Percentiles rank a stretch among this genome's conserved stretches.
Evolutionary conservation across 1,139 yeast species (phyloP).

Genomic region (Suhomyces guaymorum): DNA sequence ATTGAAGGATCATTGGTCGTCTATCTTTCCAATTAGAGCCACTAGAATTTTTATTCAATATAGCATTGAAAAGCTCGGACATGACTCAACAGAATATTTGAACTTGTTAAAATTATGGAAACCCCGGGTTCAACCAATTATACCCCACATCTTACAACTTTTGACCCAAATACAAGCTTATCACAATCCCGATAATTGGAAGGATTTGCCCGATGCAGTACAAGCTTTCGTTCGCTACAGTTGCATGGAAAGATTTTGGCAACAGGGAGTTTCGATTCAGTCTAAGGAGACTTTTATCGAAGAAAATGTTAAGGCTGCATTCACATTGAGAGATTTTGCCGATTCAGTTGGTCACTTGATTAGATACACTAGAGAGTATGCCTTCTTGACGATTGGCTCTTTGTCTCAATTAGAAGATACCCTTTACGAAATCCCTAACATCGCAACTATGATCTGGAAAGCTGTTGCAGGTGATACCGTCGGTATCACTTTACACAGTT

Average conservation of each 20-base stretch:
- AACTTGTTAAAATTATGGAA: conserved; percentile 81
- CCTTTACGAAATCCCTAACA: conserved; percentile 79
- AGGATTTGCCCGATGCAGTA: conserved; percentile 80
- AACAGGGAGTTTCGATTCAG: conserved; percentile 93
- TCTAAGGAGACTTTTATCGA: conserved; percentile 93
- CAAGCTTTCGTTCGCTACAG: conserved; percentile 87
- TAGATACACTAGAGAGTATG: conserved; percentile 94
- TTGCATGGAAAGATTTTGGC: conserved; percentile 95
- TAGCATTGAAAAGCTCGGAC: conserved; percentile 86
- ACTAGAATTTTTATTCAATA: conserved; percentile 93
- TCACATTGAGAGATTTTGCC: conserved; percentile 91
- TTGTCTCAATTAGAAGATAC: conserved; percentile 89
- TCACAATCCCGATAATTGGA: conserved; percentile 92
- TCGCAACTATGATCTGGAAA: conserved; percentile 75
- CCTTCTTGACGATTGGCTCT: conserved; percentile 85
- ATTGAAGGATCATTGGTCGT: conserved; percentile 89
- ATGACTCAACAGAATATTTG: conserved; percentile 72
- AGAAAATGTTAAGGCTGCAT: conserved; percentile 91
- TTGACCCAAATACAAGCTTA: conserved; percentile 90
- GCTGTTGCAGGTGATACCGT: conserved; percentile 83
- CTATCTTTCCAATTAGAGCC: conserved; percentile 92
- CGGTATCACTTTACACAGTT: conserved; percentile 91
- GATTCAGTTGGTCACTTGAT: conserved; percentile 98
- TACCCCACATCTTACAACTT: conserved; percentile 86
- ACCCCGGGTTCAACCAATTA: conserved; percentile 87